Evolutionary conservation across 1,284 basidiomycete species (phyloP).

Genomic region (Malassezia pachydermatis): DNA sequence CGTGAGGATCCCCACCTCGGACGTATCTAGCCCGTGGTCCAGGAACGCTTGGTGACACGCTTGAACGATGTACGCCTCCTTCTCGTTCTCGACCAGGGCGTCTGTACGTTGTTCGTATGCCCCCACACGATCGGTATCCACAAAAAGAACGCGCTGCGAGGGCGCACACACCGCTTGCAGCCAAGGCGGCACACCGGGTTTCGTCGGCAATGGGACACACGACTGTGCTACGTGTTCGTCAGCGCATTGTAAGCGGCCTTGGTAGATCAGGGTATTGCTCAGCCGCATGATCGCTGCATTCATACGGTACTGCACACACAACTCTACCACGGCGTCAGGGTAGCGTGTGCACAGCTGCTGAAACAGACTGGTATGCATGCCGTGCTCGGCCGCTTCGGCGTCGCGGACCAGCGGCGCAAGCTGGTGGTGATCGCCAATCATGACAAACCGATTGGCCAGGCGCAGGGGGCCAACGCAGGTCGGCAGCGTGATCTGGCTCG

Average conservation of each 20-base stretch:
- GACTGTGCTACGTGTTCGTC: conserved; percentile 60
- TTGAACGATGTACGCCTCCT: conserved; percentile 52
- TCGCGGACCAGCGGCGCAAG: conserved; percentile 76
- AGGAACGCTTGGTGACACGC: conserved; percentile 52
- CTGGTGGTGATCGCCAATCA: conserved; percentile 95
- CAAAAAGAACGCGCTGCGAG: conserved; percentile 72
- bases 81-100: conserved; percentile 74
- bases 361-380: conserved; percentile 82
- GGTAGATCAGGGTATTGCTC: conserved; percentile 81
- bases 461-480: conserved; percentile 86
- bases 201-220: conserved; percentile 55
- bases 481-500: conserved; percentile 91
- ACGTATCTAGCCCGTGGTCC: conserved; percentile 60
- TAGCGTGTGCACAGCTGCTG: conserved; percentile 74
- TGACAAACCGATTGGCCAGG: conserved; percentile 77
- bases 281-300: conserved; percentile 89
- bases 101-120: conserved; percentile 71
- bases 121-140: conserved; percentile 66
- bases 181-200: conserved; percentile 52
- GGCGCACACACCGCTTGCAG: conserved; percentile 59
- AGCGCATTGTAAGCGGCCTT: conserved; percentile 67
- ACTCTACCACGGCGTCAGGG: conserved; percentile 68
- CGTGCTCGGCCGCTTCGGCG: conserved; percentile 59
- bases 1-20: conserved; percentile 77
- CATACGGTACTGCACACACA: conserved; percentile 89